Conservation (phyloP, 2,329 filamentous ascomycete genomes). For the Colletotrichum eremochloae region DNA sequence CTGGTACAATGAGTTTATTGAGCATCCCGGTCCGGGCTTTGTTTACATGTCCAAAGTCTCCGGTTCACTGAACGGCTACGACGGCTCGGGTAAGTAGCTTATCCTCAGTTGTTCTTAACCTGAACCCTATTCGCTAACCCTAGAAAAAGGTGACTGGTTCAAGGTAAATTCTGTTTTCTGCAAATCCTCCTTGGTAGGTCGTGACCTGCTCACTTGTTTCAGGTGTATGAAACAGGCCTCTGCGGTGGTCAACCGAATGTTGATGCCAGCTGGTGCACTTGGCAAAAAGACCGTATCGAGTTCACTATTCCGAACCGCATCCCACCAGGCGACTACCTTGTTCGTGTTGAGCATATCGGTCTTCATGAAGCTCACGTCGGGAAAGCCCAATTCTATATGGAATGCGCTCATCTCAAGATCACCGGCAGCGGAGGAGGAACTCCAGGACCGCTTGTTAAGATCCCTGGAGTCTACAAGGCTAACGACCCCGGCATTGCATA, state of each 20-base stretch:
- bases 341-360: slow-evolving; percentile 59
- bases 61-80: slow-evolving; percentile 37
- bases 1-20: neutral
- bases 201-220: slow-evolving; percentile 44
- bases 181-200: no score
- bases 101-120: no score
- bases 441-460: slow-evolving; percentile 54
- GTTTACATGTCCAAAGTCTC: slow-evolving; percentile 34
- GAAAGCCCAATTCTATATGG: slow-evolving; percentile 55
- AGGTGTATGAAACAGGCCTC: slow-evolving; percentile 41
- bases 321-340: slow-evolving; percentile 55
- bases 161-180: slow-evolving; percentile 27
- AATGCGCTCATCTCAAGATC: slow-evolving; percentile 57
- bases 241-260: slow-evolving; percentile 26
- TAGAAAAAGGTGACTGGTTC: slow-evolving; percentile 44
- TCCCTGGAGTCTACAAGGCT: slow-evolving; percentile 53
- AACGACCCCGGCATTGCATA: slow-evolving; percentile 39
- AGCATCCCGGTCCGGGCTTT: slow-evolving; percentile 34
- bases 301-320: slow-evolving; percentile 52
- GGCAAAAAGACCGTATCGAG: slow-evolving; percentile 35
- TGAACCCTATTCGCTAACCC: no score
- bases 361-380: slow-evolving; percentile 53
- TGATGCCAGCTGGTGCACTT: slow-evolving; percentile 36
- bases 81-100: slow-evolving; percentile 15
- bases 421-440: slow-evolving; percentile 53